Percentiles rank a stretch among this genome's conserved stretches.
phyloP scores from a whole-genome alignment of 441 rosid genomes.

The Capsella rubella region DNA sequence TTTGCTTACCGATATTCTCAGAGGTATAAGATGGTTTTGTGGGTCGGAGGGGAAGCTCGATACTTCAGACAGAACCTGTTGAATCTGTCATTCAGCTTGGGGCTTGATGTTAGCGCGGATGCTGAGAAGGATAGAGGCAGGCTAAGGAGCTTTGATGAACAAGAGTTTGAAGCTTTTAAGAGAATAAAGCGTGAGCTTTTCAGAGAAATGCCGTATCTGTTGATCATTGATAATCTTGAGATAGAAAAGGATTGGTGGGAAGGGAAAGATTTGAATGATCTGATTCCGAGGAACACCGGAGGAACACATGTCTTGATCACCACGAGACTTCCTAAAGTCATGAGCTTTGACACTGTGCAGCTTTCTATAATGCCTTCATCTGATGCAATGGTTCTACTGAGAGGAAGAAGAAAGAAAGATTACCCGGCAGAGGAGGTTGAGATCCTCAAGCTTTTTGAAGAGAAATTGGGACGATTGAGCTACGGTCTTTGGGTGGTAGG shows the following conservation, averaged over 20 bases:
- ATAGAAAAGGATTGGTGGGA: slow-evolving; percentile 96
- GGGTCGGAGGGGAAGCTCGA: slow-evolving; percentile 91
- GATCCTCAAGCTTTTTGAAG: slow-evolving; percentile 67
- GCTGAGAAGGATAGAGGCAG: slow-evolving; percentile 86
- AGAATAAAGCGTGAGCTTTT: slow-evolving; percentile 83
- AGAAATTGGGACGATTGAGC: slow-evolving; percentile 74
- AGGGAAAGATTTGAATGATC: slow-evolving; percentile 82
- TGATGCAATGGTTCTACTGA: slow-evolving; percentile 75
- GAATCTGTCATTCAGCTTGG: slow-evolving; percentile 76
- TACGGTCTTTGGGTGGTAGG: slow-evolving; percentile 81
- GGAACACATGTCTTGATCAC: slow-evolving; percentile 91
- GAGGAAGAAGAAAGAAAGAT: slow-evolving; percentile 77
- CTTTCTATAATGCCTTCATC: slow-evolving; percentile 59
- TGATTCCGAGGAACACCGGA: slow-evolving; percentile 86
- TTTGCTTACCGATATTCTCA: slow-evolving; percentile 79
- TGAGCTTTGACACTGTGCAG: slow-evolving; percentile 76
- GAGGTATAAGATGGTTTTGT: slow-evolving; percentile 88
- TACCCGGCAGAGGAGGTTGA: slow-evolving; percentile 69
- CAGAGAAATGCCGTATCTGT: slow-evolving; percentile 80
- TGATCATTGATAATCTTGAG: slow-evolving; percentile 93
- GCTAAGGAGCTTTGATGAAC: slow-evolving; percentile 85
- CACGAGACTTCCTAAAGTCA: slow-evolving; percentile 75
- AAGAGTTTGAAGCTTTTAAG: slow-evolving; percentile 87
- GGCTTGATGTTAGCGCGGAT: slow-evolving; percentile 88
- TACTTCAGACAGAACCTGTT: slow-evolving; percentile 85